Evolutionary conservation across 1,139 yeast genomes (phyloP), one percentile per base, ranked within the genome.

Genomic region (Blastobotrys petasosporus): DNA sequence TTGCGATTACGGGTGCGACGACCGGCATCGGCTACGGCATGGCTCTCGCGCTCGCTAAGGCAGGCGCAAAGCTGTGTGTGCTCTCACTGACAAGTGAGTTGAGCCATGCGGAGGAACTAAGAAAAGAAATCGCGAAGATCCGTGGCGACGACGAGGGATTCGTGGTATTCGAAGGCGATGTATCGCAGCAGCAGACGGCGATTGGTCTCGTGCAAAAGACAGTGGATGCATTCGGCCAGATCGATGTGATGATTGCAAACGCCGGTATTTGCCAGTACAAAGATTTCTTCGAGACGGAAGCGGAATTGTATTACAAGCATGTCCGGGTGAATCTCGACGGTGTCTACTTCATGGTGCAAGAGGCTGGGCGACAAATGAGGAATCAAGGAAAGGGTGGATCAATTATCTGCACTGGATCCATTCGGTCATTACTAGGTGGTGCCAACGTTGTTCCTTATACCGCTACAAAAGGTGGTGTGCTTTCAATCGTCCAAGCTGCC

Each of bases 381-480:
- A 51, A 53, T n/a, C 75, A 70, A 48, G 73, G 73, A 1, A 65
- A 62, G 39, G 75, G 76, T n/a, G 77, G 77, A 1, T 68, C 73
- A 34, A 72, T 73, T 43, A 71, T 73, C 38, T 75, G 49, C 7
- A 49, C 56, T 2, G 54, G 57, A 13, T 52, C 56, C 10, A 69
- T 71, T 48, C 65, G 72, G 45, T 75, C 75, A 0, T 47, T 52
- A 7, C 54, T 54, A 5, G 59, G 59, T 9, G 58, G 58, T 11
- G 56, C 52, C 23, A 48, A 44, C 13, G 73, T 71, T 48, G 66
- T 70, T 3, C 75, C 70, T 51, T 72, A 71, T 53, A 69, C 74
- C 8, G 73, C 76, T n/a, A 69, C 76, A 6, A 72, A 72, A 51
- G 75, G 74, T 3, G 76, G 74, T n/a, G 64, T 71, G 34, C 57